These are phyloP conservation scores for Agrostemma githago DNA, from an alignment of 148 eudicot species.

Conservation along the genomic window DNA sequence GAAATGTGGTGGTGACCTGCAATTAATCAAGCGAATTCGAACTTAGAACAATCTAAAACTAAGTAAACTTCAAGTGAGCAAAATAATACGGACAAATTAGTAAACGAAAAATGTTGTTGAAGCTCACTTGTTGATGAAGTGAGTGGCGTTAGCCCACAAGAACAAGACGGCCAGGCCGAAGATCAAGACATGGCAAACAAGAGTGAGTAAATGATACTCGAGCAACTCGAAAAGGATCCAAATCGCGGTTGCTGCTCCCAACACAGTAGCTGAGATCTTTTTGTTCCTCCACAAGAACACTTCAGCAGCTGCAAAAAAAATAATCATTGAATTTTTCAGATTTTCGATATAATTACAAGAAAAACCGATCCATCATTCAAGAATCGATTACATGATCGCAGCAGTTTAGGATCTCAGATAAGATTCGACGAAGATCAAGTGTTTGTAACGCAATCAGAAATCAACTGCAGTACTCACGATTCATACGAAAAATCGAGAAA, in stretches of 20 bases:
- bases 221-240: conserved; percentile 82
- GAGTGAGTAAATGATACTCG: conserved; percentile 71
- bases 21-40: conserved; percentile 6
- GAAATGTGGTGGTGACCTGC: conserved; percentile 47
- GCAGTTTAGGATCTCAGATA: not conserved
- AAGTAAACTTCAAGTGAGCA: conserved; percentile 11
- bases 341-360: not conserved
- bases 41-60: conserved; percentile 25
- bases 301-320: conserved; percentile 73
- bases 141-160: conserved; percentile 71
- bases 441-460: not conserved
- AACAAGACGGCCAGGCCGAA: conserved; percentile 59
- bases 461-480: not conserved
- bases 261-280: conserved; percentile 75
- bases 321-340: not conserved
- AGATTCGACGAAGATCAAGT: too few relatives aligned
- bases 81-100: conserved; percentile 10
- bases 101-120: not conserved
- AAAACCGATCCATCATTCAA: not conserved
- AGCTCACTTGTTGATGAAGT: conserved; percentile 46
- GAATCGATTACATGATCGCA: too few relatives aligned
- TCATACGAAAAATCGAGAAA: not conserved
- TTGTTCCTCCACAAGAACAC: conserved; percentile 92
- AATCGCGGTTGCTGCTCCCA: conserved; percentile 67
- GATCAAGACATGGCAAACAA: conserved; percentile 65